phyloP scores from a whole-genome alignment of 805 yeast genomes.

The Zygotorulaspora florentina region DNA sequence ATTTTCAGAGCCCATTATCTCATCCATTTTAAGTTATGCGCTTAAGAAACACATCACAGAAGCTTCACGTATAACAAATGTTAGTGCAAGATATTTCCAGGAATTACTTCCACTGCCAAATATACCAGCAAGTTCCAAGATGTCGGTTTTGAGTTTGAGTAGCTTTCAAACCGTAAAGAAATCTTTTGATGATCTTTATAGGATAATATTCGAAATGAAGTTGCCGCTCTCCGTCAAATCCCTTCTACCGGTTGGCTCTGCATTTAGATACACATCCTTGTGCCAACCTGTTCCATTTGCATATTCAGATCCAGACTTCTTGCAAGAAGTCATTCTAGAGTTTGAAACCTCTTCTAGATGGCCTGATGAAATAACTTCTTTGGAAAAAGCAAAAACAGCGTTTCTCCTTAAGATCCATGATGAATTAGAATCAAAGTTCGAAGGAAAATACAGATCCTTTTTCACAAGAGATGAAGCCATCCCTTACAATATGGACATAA shows the following conservation, averaged over 20 bases:
- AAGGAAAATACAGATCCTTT: conserved; percentile 53
- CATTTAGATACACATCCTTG: conserved; percentile 70
- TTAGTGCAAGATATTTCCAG: conserved; percentile 44
- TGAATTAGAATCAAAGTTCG: conserved; percentile 39
- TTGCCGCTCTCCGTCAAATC: conserved; percentile 71
- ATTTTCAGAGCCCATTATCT: conserved; percentile 55
- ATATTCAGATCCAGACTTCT: conserved; percentile 65
- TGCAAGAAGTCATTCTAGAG: conserved; percentile 76
- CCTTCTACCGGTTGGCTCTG: conserved; percentile 68
- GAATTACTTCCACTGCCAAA: conserved; percentile 56
- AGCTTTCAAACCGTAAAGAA: conserved; percentile 42
- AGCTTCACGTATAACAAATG: conserved; percentile 27
- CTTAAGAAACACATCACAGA: conserved; percentile 60
- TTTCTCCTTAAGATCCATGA: conserved; percentile 69
- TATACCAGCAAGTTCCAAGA: conserved; percentile 52
- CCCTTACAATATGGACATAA: conserved; percentile 59
- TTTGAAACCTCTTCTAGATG: conserved; percentile 88
- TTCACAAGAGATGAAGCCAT: conserved; percentile 63
- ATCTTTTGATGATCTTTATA: conserved; percentile 58
- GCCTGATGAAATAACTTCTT: conserved; percentile 87
- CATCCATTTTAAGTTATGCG: conserved; percentile 60
- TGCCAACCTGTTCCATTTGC: conserved; percentile 83
- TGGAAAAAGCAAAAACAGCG: conserved; percentile 89
- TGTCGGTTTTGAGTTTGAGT: conserved; percentile 43
- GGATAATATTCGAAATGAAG: conserved; percentile 46